Evolutionary conservation across 2,329 filamentous ascomycete genomes (phyloP).

Genomic region (Pezicula radicicola): DNA sequence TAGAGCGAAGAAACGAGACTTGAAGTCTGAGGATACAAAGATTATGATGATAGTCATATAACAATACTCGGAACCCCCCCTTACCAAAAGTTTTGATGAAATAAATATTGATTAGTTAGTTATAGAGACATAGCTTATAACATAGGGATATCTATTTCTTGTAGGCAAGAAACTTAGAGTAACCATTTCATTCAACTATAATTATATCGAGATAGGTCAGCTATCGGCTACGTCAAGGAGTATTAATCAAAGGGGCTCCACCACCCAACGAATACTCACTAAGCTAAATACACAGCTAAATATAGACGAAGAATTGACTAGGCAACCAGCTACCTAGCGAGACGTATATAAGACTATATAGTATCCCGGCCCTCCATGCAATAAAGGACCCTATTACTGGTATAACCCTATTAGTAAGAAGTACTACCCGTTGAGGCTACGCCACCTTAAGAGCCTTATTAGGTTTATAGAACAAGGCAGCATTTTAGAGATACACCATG

Average conservation of each 20-base stretch:
- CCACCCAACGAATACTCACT: conserved; percentile 24
- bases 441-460: conserved; percentile 28
- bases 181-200: conserved; percentile 14
- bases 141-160: conserved; percentile 9
- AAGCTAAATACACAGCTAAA: conserved; percentile 21
- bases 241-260: conserved; percentile 10
- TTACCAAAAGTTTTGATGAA: conserved; percentile 1
- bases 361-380: conserved; percentile 24
- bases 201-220: conserved; percentile 9
- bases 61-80: no score
- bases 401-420: conserved; percentile 29
- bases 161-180: conserved; percentile 15
- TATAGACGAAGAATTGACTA: conserved; percentile 18
- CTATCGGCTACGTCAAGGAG: conserved; percentile 1
- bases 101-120: conserved; percentile 11
- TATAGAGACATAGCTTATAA: conserved; percentile 8
- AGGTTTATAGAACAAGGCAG: conserved; percentile 23
- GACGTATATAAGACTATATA: conserved; percentile 29
- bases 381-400: conserved; percentile 30
- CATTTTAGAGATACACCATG: conserved; percentile 21
- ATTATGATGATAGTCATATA: no score
- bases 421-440: conserved; percentile 29
- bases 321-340: conserved; percentile 25
- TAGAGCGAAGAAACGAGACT: no score
- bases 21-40: no score